Evolutionary conservation across 2,329 filamentous ascomycete genomes (phyloP), one percentile per base, ranked within the genome.

Genomic region (Rhinocladiella similis): DNA sequence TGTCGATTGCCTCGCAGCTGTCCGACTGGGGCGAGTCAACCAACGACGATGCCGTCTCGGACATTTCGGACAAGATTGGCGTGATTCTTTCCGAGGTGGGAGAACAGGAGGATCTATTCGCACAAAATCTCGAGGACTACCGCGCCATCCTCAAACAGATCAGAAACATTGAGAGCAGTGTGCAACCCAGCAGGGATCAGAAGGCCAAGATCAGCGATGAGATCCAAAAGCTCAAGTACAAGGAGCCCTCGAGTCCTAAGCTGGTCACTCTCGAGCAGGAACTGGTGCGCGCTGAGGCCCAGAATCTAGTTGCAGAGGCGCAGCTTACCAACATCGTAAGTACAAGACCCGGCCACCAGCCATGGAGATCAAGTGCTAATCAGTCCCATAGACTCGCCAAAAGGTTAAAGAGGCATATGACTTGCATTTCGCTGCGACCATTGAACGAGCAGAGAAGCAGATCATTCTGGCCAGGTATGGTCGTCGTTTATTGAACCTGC

Each of bases 21-120:
- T 96, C 91, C 6, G 92, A 97, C 65, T 99, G 94, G 94, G 94
- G 94, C 56, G 92, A 97, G 76, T 84, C 89, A 58, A 97, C 92
- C 1, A 83, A 85, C 51, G 94, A 99, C 68, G 91, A 96, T 60
- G 85, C 86, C 50, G 81, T 97, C 67, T 91, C 85, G 50, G 94
- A 97, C 70, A 83, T 99, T 65, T 91, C 89, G 57, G 94, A 97
- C 81, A 99, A 99, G 81, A 81, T 99, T 50, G 94, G 91, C 50
- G 93, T 97, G 38, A 79, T 99, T 66, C 79, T 99, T 58, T 88
- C 89, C 19, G 94, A 97, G 78, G 85, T 99, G 59, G 94, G 91
- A 50, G 91, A 96, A 75, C 91, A 96, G 74, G 94, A 99, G 72
- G 92, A 97, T 65, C 70, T 81, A 45, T 97, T 92, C 73, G 90